Conservation (phyloP, 108 stramenopile species). For the Epithemia pelagica region DNA sequence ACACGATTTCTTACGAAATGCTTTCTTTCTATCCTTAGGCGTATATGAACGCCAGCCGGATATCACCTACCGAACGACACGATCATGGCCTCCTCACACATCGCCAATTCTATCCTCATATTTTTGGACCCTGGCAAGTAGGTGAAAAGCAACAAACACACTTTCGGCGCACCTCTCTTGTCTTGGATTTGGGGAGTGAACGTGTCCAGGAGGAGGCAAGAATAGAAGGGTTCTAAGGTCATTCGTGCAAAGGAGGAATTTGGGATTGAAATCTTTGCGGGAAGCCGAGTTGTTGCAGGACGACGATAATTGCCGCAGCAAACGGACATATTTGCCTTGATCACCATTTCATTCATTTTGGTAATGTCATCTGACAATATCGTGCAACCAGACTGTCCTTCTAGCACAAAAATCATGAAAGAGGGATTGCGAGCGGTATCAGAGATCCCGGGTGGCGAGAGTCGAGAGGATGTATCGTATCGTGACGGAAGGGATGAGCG, state of each 20-base stretch:
- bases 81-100: background rate
- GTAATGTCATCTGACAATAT: too few relatives aligned
- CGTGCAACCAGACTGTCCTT: too few relatives aligned
- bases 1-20: background rate
- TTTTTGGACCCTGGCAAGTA: conserved; percentile 1
- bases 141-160: background rate
- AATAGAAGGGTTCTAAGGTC: background rate
- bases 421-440: too few relatives aligned
- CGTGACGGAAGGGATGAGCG: background rate
- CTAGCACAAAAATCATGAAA: too few relatives aligned
- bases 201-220: background rate
- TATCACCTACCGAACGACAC: background rate
- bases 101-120: background rate
- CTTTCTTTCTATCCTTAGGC: background rate
- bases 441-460: too few relatives aligned
- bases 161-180: background rate
- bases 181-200: background rate
- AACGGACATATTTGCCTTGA: too few relatives aligned
- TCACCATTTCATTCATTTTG: too few relatives aligned
- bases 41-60: background rate
- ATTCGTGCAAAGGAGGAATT: too few relatives aligned
- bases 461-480: background rate
- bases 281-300: too few relatives aligned
- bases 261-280: too few relatives aligned
- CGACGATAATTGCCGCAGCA: too few relatives aligned